Evolutionary conservation across 176 grass and related monocot genomes (phyloP), one percentile per base, ranked within the genome.

Genomic region (Tillandsia leiboldiana): DNA sequence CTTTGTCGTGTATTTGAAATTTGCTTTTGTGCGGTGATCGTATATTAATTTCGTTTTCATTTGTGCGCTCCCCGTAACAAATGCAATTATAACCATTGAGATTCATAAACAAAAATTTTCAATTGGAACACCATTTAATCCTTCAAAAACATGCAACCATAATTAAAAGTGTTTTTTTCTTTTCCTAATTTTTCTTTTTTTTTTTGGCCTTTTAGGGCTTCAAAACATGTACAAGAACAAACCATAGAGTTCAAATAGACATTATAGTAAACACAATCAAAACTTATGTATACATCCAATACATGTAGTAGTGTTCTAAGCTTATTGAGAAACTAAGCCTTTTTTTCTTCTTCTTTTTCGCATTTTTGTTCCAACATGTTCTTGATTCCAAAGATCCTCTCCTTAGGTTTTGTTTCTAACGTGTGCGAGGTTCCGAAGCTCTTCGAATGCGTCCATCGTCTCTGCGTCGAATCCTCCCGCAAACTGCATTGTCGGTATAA

Each of bases 371-470:
- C 53, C 8, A 8, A 51, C 9, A 48, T n/a, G 8, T 12, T 54
- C 52, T 49, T 23, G 27, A 42, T 50, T 64, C 4, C 53, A 14
- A 59, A 59, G 56, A 59, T 59, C 56, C 2, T 64, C 51, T 65
- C 74, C 74, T 51, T 92, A 82, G 70, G 77, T 76, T 49, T 80
- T 87, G 64, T 99, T 99, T 66, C 94, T 86, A 70, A 86, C 87
- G 78, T 99, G 84, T 72, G 88, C 94, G 11, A 99, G 84, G 57
- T 93, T 99, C 65, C 90, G 80, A 69, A 99, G 73, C 79, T 99
- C 94, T 73, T 99, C 94, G 50, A 99, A 99, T 29, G 84, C 94
- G 50, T 87, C 82, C 94, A 99, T 99, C 65, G 94, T 99, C 74
- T 93, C 94, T 1, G 87, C 67, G 24, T 99, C 94, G 1, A 99